Base-by-base conservation (phyloP, 495 filamentous ascomycete genomes). In the Parathielavia appendiculata region DNA sequence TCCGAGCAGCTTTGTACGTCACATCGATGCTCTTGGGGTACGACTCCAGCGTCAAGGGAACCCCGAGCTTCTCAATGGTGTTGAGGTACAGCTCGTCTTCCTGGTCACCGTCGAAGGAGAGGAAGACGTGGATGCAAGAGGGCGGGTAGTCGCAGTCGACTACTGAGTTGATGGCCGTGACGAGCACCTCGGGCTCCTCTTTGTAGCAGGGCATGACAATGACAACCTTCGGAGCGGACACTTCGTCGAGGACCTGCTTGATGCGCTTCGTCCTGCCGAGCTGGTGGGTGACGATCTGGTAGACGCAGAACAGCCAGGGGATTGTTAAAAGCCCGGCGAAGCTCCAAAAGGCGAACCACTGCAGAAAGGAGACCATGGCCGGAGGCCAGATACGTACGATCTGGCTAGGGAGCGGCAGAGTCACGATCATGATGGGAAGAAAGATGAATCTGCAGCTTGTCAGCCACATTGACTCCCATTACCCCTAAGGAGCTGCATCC, bases 181-280 rank as follows among this genome's bases (percentile, higher is more conserved):
- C 77, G 59, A 97, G 74, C n/a, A 95, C 77, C 0, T 86, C 86
- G 3, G 92, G 88, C 9, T 89, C 84, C 71, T 98, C 93, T 69
- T 95, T 95, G 74, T 96, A 97, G 64, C 91, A 93, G 4, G 93
- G 93, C 91, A 98, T 97, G 44, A 97, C 87, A 54, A 97, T 90
- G 43, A 97, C 92, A 8, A 95, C 90, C 71, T 97, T 98, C 0
- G 93, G 93, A 2, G 93, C 92, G 9, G 86, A 88, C 0, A 78
- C 73, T 63, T 96, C 90, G 68, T 97, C 89, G 49, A 97, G 75
- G 0, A 89, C 85, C 48, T 88, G 79, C 67, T 96, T 92, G 64
- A 96, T 88, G 36, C 85, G 81, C 63, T 89, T 89, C 26, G 76
- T 87, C 50, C 90, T 82, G 39, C 93, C 92, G 23, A 97, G 75